Evolutionary conservation across 2,329 filamentous ascomycete genomes (phyloP).

Genomic region (Fusarium humuli): DNA sequence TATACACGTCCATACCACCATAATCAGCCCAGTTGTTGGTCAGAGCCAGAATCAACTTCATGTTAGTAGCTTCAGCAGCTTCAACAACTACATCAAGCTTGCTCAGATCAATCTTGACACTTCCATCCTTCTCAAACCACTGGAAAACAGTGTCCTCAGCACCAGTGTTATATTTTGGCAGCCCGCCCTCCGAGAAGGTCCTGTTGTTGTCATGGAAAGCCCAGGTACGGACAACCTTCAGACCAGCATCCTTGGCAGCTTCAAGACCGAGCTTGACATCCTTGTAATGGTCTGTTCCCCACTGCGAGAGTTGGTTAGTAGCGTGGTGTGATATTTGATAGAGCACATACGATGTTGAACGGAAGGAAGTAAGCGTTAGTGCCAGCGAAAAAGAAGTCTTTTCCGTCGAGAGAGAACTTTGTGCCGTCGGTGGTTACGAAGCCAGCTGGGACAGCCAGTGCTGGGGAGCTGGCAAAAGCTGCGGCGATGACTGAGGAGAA

Average conservation of each 20-base stretch:
- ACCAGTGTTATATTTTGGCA: constrained; percentile 61
- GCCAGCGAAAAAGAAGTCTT: constrained; percentile 68
- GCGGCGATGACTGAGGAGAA: constrained; percentile 12
- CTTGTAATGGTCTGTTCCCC: constrained; percentile 48
- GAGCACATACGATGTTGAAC: constrained; percentile 60
- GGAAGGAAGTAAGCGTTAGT: constrained; percentile 69
- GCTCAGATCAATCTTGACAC: constrained; percentile 23
- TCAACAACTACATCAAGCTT: constrained; percentile 28
- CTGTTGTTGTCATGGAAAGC: constrained; percentile 33
- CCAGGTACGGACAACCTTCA: constrained; percentile 29
- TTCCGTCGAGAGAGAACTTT: constrained; percentile 65
- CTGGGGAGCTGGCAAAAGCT: constrained; percentile 7
- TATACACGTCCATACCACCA: constrained; percentile 70
- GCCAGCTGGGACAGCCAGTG: constrained; percentile 46
- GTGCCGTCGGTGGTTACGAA: constrained; percentile 63
- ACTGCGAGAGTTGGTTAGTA: constrained; percentile 5
- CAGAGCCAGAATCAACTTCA: constrained; percentile 65
- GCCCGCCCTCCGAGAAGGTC: constrained; percentile 16
- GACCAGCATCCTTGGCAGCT: constrained; percentile 26
- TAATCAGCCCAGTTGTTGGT: constrained; percentile 72
- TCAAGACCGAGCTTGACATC: constrained; percentile 18
- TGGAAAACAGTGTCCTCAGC: constrained; percentile 60
- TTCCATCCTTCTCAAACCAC: constrained; percentile 22
- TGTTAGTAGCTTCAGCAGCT: constrained; percentile 60
- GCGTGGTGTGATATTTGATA: background rate